Evolutionary conservation across 768 basidiomycete species (phyloP), one percentile per base, ranked within the genome.

Genomic region (Naematelia encephala): DNA sequence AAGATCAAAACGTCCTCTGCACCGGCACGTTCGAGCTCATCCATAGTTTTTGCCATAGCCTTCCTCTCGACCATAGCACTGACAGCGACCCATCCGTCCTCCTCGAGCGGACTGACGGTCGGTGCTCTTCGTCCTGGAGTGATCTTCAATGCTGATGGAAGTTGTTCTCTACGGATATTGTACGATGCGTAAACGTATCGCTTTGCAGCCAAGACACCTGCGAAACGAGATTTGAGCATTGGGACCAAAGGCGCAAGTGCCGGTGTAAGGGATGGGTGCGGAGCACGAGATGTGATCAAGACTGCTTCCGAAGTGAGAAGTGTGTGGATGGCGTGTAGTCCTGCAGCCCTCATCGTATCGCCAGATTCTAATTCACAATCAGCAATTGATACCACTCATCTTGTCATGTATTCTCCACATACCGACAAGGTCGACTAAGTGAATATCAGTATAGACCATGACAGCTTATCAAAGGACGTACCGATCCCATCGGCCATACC

Each of bases 301-400:
- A 97, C 90, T 11, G 94, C 93, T 79, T 99, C 88, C 0, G 87
- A 85, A 42, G 86, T 77, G 55, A 99, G 83, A 11, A 99, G 75
- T 10, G 91, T 97, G 13, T 86, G 88, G 69, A 99, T 97, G 42
- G 94, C 86, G 75, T 89, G 89, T 56, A 98, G 82, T 34, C 94
- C 96, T 0, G 93, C 93, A 23, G 94, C 96, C 29, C 94, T 90
- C 96, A 99, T 99, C 5, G 96, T 99, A 70, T 99, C 96, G 44
- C 96, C 96, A 16, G 94, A 99, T 79, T 98, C 94, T 93, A 49
- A 4, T 47, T 22, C 11, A n/a, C 8, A 1, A 43, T 56, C 45
- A 64, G 67, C 50, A 23, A 50, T 19, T n/a, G 29, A 14, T 10
- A 16, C 14, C 14, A 25, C 14, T 42, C 13, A 46, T 5, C 25